Base-by-base conservation (phyloP, 208 protist species). In the Crithidia mellificae region DNA sequence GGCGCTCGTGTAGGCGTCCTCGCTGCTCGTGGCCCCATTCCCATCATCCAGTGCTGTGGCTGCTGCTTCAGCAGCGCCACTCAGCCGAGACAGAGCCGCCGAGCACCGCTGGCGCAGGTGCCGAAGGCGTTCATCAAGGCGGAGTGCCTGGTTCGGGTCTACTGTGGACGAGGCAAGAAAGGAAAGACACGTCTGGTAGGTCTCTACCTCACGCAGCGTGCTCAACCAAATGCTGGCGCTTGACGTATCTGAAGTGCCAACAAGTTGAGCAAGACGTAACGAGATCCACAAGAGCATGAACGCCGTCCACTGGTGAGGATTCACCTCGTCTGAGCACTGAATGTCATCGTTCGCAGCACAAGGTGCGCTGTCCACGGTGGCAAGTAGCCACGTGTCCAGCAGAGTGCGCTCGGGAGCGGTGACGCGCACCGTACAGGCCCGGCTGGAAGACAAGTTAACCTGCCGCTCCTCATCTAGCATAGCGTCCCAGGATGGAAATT, bases 151-250 rank as follows among this genome's bases (percentile, higher is more conserved):
- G 20, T 41, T 22, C n/a, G 0, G 17, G 19, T 34, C 38, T 8
- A 76, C 41, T 27, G 63, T 27, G 20, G 70, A 39, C 70, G 63
- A 76, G 24, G 70, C 70, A 11, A 39, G 3, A 9, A 11, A 43
- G 11, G 70, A 5, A 9, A 70, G 70, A 34, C 22, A 46, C 53
- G 44, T 20, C 41, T 67, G 39, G 41, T 70, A 76, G 22, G 5
- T 22, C 19, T 61, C 56, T 7, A 64, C 22, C 30, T 75, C 69
- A 14, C 30, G n/a, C 22, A 17, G 22, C 34, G 46, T 65, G 14
- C 2, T 8, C 1, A 20, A 19, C 39, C 51, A 38, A 6, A 24
- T 32, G 22, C 17, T 17, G 32, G 7, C 24, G 27, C 46, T 25
- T 29, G 24, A 0, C 0, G 44, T 12, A 17, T 46, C 14, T 27